Evolutionary conservation across 129 eudicot genomes (phyloP), one percentile per base, ranked within the genome.

Genomic region (Flaveria linearis): DNA sequence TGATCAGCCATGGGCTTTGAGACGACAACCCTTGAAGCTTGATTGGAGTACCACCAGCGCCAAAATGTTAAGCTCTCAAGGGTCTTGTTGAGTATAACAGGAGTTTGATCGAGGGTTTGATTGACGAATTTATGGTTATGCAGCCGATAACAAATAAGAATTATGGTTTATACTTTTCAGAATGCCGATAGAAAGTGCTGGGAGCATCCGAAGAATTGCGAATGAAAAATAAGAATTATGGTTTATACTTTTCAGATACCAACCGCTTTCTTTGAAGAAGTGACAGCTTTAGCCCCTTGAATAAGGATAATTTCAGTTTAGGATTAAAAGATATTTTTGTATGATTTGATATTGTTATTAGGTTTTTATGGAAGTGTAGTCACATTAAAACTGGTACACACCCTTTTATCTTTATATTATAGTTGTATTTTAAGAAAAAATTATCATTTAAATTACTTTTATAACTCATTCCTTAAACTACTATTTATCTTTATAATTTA

Each of bases 1-100:
- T 69, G 36, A 74, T 89, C 92, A 62, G 92, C 89, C 97, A 91
- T 91, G 47, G 72, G 10, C 28, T n/a, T 69, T 14, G 16, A 18
- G 26, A 55, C 65, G 13, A 62, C 43, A 62, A 51, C n/a, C n/a
- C 15, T 15, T 70, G 58, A 50, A 26, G 74, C 75, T 72, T 39
- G 41, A 56, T 73, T 57, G 25, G 36, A 22, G 23, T 57, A 56
- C 18, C 77, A 33, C 4, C n/a, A 36, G 41, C 12, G n/a, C 13
- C 47, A 23, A 42, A 61, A 42, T 30, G 20, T 58, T 20, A 64
- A 74, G 78, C 47, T 74, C 5, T 45, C 17, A 45, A 25, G 68
- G 22, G 20, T 46, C 2, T 13, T 70, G 5, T 4, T 36, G 75
- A 55, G 25, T 16, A n/a, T 16, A 75, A 49, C 15, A 45, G 14